Evolutionary conservation across 805 yeast species (phyloP), one percentile per base, ranked within the genome.

Genomic region (Starmerella stellata): DNA sequence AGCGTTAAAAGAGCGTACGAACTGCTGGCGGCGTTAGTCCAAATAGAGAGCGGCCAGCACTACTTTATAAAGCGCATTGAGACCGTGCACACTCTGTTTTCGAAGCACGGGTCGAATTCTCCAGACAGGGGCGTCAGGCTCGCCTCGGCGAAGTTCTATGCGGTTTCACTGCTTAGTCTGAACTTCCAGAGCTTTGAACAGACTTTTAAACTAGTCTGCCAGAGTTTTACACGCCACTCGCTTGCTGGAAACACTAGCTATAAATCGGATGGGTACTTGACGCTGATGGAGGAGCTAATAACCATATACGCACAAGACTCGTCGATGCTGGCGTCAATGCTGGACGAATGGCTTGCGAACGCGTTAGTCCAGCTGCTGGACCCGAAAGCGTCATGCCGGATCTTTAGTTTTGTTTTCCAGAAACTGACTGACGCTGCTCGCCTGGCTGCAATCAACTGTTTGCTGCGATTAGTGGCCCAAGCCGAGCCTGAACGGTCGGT

Each of bases 101-200:
- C 40, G 18, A 54, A 52, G 35, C n/a, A 35, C 8, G 51, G 55
- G 5, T 37, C 55, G 11, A 52, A 45, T 7, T 45, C 52, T 2
- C 37, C 46, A 13, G 34, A 40, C 38, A 27, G 42, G 5, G 30
- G 31, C n/a, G 55, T 56, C 13, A 39, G 57, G n/a, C 40, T 35
- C 21, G 51, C 57, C 2, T 53, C 60, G 7, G 53, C 60, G 4
- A 27, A 35, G 11, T 51, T 57, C 44, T 46, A 56, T 40, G 20
- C 40, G n/a, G 52, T 58, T 1, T 41, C 44, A 1, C 21, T 47
- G 18, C 7, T 17, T 1, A 5, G 15, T 4, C 31, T 35, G 21
- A 31, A 35, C 19, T 13, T 27, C 2, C 11, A 21, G 8, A 37
- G 23, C n/a, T 39, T 42, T 34, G 31, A 34, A 18, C 30, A 24